Conservation (phyloP, 2,329 filamentous ascomycete genomes). For the Colletotrichum scovillei region DNA sequence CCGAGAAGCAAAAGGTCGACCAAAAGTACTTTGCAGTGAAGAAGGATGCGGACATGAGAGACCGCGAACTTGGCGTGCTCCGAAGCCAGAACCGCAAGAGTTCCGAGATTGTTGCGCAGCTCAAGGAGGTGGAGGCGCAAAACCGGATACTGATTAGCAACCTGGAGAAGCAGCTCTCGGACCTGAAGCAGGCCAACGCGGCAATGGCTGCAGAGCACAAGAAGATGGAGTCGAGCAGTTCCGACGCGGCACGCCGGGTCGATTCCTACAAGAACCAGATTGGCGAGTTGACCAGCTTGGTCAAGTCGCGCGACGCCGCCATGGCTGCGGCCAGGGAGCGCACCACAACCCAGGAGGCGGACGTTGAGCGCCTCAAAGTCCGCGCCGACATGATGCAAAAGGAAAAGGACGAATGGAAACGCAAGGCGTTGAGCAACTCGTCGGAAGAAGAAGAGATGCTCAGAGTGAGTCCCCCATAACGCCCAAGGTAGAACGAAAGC, state of each 20-base stretch:
- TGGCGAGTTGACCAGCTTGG: constrained; percentile 77
- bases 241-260: constrained; percentile 75
- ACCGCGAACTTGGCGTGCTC: constrained; percentile 82
- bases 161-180: constrained; percentile 89
- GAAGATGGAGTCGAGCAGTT: constrained; percentile 76
- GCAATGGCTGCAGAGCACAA: constrained; percentile 78
- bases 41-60: constrained; percentile 89
- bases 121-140: constrained; percentile 89
- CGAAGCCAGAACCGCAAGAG: constrained; percentile 88
- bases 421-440: constrained; percentile 82
- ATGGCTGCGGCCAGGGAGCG: constrained; percentile 64
- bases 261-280: constrained; percentile 83
- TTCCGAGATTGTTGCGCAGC: constrained; percentile 90
- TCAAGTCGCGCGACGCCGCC: constrained; percentile 79
- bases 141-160: constrained; percentile 82
- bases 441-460: constrained; percentile 87
- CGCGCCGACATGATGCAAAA: constrained; percentile 83
- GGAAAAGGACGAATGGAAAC: constrained; percentile 87
- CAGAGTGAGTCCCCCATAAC: constrained; percentile 62
- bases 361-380: constrained; percentile 83
- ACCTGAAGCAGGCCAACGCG: constrained; percentile 83
- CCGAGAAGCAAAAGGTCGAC: constrained; percentile 95
- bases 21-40: constrained; percentile 98
- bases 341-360: constrained; percentile 73
- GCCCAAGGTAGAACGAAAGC: neutral